Evolutionary conservation across 2,329 filamentous ascomycete species (phyloP), one percentile per base, ranked within the genome.

Genomic region (Bipolaris gigantea): DNA sequence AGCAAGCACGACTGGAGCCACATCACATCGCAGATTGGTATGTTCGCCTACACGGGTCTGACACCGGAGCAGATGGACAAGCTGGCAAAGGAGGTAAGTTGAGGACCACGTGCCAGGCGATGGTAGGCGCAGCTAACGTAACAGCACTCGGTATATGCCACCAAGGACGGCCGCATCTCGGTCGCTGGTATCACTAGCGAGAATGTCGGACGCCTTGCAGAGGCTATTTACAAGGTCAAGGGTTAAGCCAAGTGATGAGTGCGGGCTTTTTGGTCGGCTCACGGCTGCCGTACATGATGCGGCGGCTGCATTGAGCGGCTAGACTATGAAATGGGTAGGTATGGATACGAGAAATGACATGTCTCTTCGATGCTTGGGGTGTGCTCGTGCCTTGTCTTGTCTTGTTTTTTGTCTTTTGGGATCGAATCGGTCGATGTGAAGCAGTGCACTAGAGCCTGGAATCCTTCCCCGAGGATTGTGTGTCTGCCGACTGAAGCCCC

Each of bases 1-100:
- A 94, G 89, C 82, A 92, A 92, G 84, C 91, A 95, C 79, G 90
- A 97, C 82, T 99, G 94, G 94, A 90, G 88, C 76, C 94, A 99
- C 83, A 99, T 99, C 79, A 97, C 94, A 66, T 92, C 84, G 79
- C 74, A 85, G 85, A 99, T 99, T 71, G 94, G 94, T 80, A 99
- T 99, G 94, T 99, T 99, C 74, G 93, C 94, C 67, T 99, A 96
- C 84, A 99, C 94, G 48, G 94, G 94, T 59, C 81, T 99, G 70
- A 93, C 83, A 68, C 81, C 92, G 50, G 88, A 93, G 79, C 89
- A 97, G 81, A 97, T 97, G 90, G 89, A 93, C 51, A 81, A 81
- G 70, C 83, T 99, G 59, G 90, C 92, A 65, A 92, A 95, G 82
- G 90, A 97, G 82, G 83, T 84, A 71, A 73, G 80, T 67, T 19